Conservation (phyloP, 352 stramenopile species). For the Pythium biforme region DNA sequence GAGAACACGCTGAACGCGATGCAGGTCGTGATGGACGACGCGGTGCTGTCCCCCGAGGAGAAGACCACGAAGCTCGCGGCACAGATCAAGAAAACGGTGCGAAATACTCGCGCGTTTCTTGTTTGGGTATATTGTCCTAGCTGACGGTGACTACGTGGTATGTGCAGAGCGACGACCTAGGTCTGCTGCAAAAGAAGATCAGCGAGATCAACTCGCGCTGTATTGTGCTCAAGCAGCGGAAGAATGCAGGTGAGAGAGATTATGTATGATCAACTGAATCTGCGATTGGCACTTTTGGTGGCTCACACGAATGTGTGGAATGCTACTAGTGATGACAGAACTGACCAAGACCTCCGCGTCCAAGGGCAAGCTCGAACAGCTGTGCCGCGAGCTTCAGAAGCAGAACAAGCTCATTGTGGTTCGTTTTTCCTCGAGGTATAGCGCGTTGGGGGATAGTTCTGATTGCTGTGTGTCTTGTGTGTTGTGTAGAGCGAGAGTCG, state of each 20-base stretch:
- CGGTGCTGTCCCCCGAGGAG: constrained; percentile 37
- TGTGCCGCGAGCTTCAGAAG: constrained; percentile 85
- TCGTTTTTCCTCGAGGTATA: not conserved
- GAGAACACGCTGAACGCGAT: constrained; percentile 34
- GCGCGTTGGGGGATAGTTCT: not conserved
- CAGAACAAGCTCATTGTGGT: constrained; percentile 88
- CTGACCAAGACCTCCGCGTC: constrained; percentile 59
- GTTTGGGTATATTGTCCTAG: too few relatives aligned
- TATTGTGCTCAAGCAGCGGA: constrained; percentile 76
- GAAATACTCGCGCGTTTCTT: too few relatives aligned
- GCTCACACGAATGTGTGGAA: not conserved
- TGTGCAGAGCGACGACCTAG: constrained; percentile 48
- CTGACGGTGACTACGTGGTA: too few relatives aligned
- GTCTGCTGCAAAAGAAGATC: constrained; percentile 79
- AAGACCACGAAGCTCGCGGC: constrained; percentile 43
- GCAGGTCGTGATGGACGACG: constrained; percentile 39
- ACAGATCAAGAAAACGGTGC: constrained; percentile 47
- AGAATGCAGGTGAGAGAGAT: constrained; percentile 47
- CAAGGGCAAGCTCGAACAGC: constrained; percentile 79
- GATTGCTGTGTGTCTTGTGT: not conserved
- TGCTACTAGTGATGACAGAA: constrained; percentile 47
- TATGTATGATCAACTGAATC: too few relatives aligned
- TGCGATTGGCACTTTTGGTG: too few relatives aligned
- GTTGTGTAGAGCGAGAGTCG: constrained; percentile 55
- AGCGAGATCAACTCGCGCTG: constrained; percentile 77